phyloP scores from a whole-genome alignment of 2,329 filamentous ascomycete genomes.

The Phyllosticta paracitricarpa region DNA sequence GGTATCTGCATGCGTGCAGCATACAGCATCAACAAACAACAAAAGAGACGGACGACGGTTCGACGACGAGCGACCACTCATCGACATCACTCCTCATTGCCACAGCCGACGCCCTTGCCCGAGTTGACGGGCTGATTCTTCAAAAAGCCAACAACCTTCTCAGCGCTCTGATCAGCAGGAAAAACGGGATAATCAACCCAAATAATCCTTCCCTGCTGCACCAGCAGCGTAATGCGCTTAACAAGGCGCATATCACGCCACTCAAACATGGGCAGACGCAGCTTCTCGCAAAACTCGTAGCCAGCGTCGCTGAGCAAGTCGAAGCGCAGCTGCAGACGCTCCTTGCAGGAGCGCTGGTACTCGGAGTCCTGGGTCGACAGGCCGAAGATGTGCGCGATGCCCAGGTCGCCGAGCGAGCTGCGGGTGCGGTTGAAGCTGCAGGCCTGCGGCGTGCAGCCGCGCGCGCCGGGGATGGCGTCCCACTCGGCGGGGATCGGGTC shows the following conservation, averaged over 20 bases:
- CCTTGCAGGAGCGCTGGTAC: conserved; percentile 31
- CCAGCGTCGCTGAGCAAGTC: conserved; percentile 33
- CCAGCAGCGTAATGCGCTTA: conserved; percentile 29
- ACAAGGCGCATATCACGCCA: conserved; percentile 28
- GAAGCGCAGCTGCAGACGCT: conserved; percentile 30
- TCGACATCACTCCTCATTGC: not conserved
- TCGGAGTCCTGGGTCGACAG: conserved; percentile 30
- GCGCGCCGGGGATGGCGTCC: conserved; percentile 34
- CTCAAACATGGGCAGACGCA: conserved; percentile 31
- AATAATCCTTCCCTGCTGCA: conserved; percentile 30
- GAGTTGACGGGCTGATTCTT: not conserved
- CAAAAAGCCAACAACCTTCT: conserved; percentile 26
- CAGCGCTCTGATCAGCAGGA: conserved; percentile 31
- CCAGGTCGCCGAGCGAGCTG: conserved; percentile 18
- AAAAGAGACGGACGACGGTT: not conserved
- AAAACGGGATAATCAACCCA: conserved; percentile 37
- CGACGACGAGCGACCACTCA: not conserved
- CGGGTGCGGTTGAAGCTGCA: conserved; percentile 33
- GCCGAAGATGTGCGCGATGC: conserved; percentile 29
- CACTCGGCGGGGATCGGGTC: conserved; percentile 32
- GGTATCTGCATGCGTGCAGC: not conserved
- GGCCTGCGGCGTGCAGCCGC: conserved; percentile 36
- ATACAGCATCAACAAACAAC: not conserved
- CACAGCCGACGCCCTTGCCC: not conserved
- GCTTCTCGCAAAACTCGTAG: conserved; percentile 22